Evolutionary conservation across 148 eudicot species (phyloP).

Genomic region (Camellia granthamiana): DNA sequence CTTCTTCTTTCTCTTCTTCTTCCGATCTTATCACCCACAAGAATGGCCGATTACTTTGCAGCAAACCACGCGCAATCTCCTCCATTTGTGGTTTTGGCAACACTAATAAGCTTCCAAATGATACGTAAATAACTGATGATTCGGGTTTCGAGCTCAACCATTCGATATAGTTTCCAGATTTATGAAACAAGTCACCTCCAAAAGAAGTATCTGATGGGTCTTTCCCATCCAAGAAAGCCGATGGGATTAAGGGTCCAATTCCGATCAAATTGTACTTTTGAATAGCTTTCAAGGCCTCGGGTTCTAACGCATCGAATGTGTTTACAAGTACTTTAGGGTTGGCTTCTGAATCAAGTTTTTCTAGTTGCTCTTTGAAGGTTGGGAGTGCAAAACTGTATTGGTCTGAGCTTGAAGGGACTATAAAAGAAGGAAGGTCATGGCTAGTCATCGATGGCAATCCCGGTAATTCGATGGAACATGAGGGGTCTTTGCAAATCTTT

Average conservation of each 20-base stretch:
- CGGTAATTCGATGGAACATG: slow-evolving; percentile 40
- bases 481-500: slow-evolving; percentile 21
- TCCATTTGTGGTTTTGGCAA: not conserved
- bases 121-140: not conserved
- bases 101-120: not conserved
- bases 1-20: too few relatives aligned
- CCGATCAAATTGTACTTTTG: slow-evolving; percentile 30
- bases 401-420: slow-evolving; percentile 30
- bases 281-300: slow-evolving; percentile 35
- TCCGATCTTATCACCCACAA: too few relatives aligned
- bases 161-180: too few relatives aligned
- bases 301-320: slow-evolving; percentile 55
- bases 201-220: slow-evolving; percentile 23
- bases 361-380: slow-evolving; percentile 33
- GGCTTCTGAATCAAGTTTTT: slow-evolving; percentile 28
- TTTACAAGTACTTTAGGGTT: slow-evolving; percentile 53
- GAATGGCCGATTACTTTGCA: not conserved
- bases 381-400: slow-evolving; percentile 25
- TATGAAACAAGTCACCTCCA: too few relatives aligned
- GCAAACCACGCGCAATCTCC: not conserved
- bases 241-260: slow-evolving; percentile 46
- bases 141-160: not conserved
- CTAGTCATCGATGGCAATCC: slow-evolving; percentile 34
- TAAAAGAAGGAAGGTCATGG: slow-evolving; percentile 57
- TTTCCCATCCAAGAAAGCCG: slow-evolving; percentile 30